phyloP scores from a whole-genome alignment of 345 rosid species.

The Populus euphratica region DNA sequence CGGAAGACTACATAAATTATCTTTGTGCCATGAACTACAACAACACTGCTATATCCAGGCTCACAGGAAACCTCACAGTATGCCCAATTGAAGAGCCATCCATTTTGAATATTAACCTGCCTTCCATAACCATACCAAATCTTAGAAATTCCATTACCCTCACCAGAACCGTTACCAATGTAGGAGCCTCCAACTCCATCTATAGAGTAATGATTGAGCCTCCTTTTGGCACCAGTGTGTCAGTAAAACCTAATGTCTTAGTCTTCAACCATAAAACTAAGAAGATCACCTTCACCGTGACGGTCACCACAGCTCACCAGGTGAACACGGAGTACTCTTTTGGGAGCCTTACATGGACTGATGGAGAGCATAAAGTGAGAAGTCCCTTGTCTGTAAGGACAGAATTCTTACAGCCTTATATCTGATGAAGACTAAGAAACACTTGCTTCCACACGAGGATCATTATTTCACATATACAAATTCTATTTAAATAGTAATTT shows the following conservation, averaged over 20 bases:
- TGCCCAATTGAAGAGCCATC: conserved; percentile 35
- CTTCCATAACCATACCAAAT: conserved; percentile 59
- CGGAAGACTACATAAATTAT: conserved; percentile 47
- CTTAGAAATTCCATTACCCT: conserved; percentile 32
- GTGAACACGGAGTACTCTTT: conserved; percentile 46
- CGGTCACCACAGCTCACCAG: conserved; percentile 22
- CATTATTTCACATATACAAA: background rate
- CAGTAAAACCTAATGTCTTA: conserved; percentile 23
- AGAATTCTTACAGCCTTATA: conserved; percentile 15
- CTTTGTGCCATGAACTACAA: conserved; percentile 57
- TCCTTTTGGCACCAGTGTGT: conserved; percentile 33
- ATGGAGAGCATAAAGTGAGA: conserved; percentile 33
- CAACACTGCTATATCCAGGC: conserved; percentile 33
- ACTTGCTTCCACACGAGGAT: background rate
- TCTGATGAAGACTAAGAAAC: conserved; percentile 12
- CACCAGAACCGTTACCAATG: conserved; percentile 59
- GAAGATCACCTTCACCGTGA: conserved; percentile 15
- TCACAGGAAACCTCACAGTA: conserved; percentile 18
- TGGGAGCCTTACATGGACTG: conserved; percentile 63
- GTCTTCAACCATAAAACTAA: conserved; percentile 24
- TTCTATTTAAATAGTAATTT: background rate
- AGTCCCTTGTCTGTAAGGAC: conserved; percentile 55
- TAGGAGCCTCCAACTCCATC: conserved; percentile 37
- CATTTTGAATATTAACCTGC: conserved; percentile 49
- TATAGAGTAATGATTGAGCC: conserved; percentile 44